These are phyloP conservation scores for Pseudogymnoascus sp. DNA, from an alignment of 2,329 filamentous ascomycete species.

Conservation along the genomic window DNA sequence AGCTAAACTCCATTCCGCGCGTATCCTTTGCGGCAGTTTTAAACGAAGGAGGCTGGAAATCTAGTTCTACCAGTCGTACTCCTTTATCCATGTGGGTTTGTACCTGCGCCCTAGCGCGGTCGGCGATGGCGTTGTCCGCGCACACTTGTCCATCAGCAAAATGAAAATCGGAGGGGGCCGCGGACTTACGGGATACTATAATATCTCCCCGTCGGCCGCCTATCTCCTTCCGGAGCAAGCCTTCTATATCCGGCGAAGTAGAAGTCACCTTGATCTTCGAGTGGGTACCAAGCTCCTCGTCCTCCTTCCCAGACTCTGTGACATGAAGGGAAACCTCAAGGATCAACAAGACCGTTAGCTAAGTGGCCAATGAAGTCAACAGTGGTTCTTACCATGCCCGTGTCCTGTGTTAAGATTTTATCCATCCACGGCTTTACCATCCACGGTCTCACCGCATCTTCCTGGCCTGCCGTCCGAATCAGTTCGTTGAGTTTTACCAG, in stretches of 20 bases:
- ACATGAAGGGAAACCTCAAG: conserved; percentile 10
- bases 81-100: conserved; percentile 11
- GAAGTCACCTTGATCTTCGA: conserved; percentile 13
- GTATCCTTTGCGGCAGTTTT: neutral
- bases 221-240: conserved; percentile 12
- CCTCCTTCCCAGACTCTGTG: conserved; percentile 5
- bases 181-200: conserved; percentile 14
- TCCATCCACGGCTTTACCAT: conserved; percentile 15
- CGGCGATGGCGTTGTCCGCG: conserved; percentile 7
- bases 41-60: conserved; percentile 15
- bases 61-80: conserved; percentile 16
- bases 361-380: neutral
- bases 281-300: conserved; percentile 8
- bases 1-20: neutral
- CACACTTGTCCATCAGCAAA: conserved; percentile 10
- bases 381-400: conserved; percentile 10
- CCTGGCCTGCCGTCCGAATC: neutral
- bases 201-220: conserved; percentile 11
- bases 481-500: neutral
- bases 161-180: neutral
- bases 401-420: conserved; percentile 13
- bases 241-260: conserved; percentile 1
- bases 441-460: too few species aligned
- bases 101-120: conserved; percentile 10
- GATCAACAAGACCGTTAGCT: conserved; percentile 10